Evolutionary conservation across 139 green algal genomes (phyloP).

Genomic region (Zygnema cylindricum): DNA sequence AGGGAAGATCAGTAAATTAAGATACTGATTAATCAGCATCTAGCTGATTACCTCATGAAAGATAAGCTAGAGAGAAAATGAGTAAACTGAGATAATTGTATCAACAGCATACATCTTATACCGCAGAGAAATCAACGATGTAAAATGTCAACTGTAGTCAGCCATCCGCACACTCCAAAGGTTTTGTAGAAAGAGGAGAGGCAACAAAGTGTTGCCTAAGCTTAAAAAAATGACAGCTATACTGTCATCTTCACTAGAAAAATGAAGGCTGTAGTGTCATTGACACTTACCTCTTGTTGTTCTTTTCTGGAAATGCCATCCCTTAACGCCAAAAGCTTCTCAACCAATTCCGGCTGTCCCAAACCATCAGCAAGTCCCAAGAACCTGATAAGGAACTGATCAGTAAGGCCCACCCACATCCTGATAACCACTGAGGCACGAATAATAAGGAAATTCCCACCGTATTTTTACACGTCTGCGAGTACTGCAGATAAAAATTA

Average conservation of each 20-base stretch:
- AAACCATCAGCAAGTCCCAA: not conserved
- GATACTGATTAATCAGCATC: too few relatives aligned
- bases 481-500: not conserved
- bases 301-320: conserved; percentile 38
- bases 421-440: not conserved
- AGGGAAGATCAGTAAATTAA: too few relatives aligned
- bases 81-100: too few relatives aligned
- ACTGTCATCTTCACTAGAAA: not conserved
- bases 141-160: not conserved
- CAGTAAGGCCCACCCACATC: too few relatives aligned
- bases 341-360: conserved; percentile 14
- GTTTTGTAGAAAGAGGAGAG: not conserved
- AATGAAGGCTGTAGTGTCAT: not conserved
- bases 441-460: not conserved
- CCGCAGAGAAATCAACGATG: not conserved
- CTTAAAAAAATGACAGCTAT: not conserved
- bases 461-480: not conserved
- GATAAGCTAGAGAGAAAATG: too few relatives aligned
- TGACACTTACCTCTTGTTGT: not conserved
- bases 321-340: conserved; percentile 23
- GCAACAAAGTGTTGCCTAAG: not conserved
- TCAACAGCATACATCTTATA: not conserved
- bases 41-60: too few relatives aligned
- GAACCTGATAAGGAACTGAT: not conserved
- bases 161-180: not conserved